Conservation (phyloP, 495 filamentous ascomycete species). For the Penicillium lividum region DNA sequence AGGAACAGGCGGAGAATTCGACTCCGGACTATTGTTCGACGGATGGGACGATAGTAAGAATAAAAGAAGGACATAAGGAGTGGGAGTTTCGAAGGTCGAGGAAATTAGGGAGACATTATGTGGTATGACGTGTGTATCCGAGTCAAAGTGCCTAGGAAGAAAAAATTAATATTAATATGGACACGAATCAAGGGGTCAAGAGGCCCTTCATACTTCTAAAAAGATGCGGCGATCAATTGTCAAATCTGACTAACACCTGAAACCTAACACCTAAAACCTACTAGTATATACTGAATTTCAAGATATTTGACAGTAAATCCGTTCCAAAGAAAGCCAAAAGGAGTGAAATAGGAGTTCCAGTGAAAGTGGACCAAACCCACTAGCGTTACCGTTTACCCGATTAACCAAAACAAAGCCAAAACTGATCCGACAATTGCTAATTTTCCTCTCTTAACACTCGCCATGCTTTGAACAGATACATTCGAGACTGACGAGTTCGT, state of each 20-base stretch:
- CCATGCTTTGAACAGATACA: not conserved
- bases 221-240: slow-evolving; percentile 14
- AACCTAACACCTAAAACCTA: too few species aligned
- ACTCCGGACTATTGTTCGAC: slow-evolving; percentile 16
- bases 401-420: slow-evolving; percentile 1
- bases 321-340: not conserved
- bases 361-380: not conserved
- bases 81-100: slow-evolving; percentile 3
- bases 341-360: not conserved
- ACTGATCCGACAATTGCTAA: slow-evolving; percentile 8
- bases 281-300: not conserved
- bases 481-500: slow-evolving; percentile 11
- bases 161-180: not conserved
- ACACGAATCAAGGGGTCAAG: slow-evolving; percentile 14
- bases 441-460: not conserved
- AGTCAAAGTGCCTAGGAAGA: not conserved
- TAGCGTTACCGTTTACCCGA: slow-evolving; percentile 2
- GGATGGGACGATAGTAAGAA: slow-evolving; percentile 15
- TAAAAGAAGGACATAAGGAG: slow-evolving; percentile 22
- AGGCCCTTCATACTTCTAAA: slow-evolving; percentile 22
- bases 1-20: slow-evolving; percentile 27
- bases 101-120: not conserved
- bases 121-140: not conserved
- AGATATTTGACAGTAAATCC: not conserved
- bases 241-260: not conserved